These are phyloP conservation scores for Brachypodium distachyon DNA, from an alignment of 202 grass and related monocot species.

Conservation along the genomic window DNA sequence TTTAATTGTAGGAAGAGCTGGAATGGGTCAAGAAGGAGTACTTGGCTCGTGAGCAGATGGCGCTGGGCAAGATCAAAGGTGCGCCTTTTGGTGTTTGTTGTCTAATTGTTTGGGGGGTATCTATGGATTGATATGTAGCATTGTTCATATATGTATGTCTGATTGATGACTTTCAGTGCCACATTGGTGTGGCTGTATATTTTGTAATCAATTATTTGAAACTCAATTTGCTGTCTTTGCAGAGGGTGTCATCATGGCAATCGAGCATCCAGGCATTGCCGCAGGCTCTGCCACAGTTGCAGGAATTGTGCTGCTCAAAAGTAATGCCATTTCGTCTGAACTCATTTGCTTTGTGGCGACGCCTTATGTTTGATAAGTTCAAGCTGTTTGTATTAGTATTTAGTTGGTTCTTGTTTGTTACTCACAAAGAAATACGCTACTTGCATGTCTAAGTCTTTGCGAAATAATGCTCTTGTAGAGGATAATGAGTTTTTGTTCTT, in stretches of 20 bases:
- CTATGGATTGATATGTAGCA: neutral
- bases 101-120: neutral
- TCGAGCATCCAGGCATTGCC: constrained; percentile 34
- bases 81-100: neutral
- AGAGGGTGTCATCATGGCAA: constrained; percentile 46
- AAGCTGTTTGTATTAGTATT: neutral
- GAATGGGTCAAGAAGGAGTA: constrained; percentile 38
- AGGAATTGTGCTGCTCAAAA: constrained; percentile 45
- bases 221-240: neutral
- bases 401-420: neutral
- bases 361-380: neutral
- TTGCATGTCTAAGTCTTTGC: neutral
- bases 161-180: neutral
- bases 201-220: neutral
- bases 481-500: neutral
- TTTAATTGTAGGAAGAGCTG: constrained; percentile 16
- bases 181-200: neutral
- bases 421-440: neutral
- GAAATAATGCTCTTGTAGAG: neutral
- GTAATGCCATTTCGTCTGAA: constrained; percentile 19
- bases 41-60: constrained; percentile 28
- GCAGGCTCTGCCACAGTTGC: constrained; percentile 22
- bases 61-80: constrained; percentile 55
- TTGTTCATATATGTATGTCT: neutral
- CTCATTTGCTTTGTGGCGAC: neutral